These are phyloP conservation scores for Neolentinus lepideus DNA, from an alignment of 1,284 basidiomycete species.

Conservation along the genomic window DNA sequence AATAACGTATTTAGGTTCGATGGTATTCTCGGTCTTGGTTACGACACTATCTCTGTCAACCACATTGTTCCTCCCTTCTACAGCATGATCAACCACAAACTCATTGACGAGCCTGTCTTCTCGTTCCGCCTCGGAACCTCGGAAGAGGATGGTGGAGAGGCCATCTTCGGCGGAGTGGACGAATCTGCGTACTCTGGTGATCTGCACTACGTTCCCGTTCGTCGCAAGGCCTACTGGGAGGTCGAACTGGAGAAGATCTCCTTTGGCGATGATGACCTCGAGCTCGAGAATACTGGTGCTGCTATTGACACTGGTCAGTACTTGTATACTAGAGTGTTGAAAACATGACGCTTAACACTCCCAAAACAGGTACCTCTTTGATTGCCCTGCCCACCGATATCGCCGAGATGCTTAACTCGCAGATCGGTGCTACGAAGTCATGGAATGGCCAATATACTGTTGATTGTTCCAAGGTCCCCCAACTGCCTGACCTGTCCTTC, in stretches of 20 bases:
- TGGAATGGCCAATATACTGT: constrained; percentile 96
- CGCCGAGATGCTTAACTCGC: constrained; percentile 96
- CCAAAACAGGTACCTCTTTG: constrained; percentile 78
- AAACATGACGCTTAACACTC: neutral
- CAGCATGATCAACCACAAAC: constrained; percentile 81
- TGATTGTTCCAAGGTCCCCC: constrained; percentile 81
- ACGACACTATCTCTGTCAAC: constrained; percentile 96
- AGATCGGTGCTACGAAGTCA: constrained; percentile 87
- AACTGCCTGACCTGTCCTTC: constrained; percentile 85
- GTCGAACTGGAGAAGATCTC: constrained; percentile 85
- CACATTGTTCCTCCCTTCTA: constrained; percentile 94
- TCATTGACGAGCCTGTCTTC: constrained; percentile 87
- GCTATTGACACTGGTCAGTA: constrained; percentile 89
- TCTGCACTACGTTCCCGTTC: constrained; percentile 85
- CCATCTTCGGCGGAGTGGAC: constrained; percentile 92
- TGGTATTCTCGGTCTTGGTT: constrained; percentile 93
- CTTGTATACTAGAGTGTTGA: neutral
- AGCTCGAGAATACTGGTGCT: constrained; percentile 88
- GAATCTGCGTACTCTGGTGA: constrained; percentile 72
- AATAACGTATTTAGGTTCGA: constrained; percentile 66
- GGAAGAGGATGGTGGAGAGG: constrained; percentile 89
- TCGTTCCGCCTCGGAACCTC: constrained; percentile 91
- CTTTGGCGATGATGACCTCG: constrained; percentile 82
- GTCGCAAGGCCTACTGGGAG: constrained; percentile 98
- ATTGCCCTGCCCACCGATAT: constrained; percentile 92